A percentile compares a stretch with the other conserved stretches of the same genome.
Conservation (phyloP, 2,329 filamentous ascomycete genomes). For the Pseudopyricularia cyperi region DNA sequence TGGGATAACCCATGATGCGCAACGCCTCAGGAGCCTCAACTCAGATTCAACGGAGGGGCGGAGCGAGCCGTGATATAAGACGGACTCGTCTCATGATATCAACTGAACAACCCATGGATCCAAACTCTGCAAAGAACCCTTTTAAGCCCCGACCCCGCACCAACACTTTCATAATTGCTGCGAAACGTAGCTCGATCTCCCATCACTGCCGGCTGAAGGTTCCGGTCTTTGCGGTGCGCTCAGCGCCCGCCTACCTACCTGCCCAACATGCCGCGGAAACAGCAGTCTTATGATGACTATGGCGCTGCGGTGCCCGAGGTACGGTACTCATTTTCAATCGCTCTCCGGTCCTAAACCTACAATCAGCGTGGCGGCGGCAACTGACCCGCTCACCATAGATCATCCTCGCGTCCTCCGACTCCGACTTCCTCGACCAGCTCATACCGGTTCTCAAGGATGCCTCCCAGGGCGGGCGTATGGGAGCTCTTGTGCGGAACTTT, state of each 20-base stretch:
- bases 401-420: slow-evolving; percentile 79
- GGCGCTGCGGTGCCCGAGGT: slow-evolving; percentile 14
- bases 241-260: background rate
- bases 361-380: background rate
- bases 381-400: slow-evolving; percentile 45
- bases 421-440: slow-evolving; percentile 89
- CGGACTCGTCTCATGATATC: background rate
- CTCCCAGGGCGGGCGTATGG: slow-evolving; percentile 58
- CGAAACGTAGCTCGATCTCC: no score
- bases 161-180: no score
- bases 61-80: background rate
- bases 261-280: slow-evolving; percentile 10
- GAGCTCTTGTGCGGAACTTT: slow-evolving; percentile 63
- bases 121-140: no score
- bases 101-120: background rate
- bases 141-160: no score
- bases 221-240: background rate
- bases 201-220: background rate
- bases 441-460: slow-evolving; percentile 92
- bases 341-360: background rate
- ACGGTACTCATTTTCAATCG: background rate
- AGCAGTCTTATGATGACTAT: slow-evolving; percentile 14
- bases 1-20: background rate
- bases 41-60: background rate
- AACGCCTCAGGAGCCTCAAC: background rate